These are phyloP conservation scores for Neurospora sp. DNA, from an alignment of 495 filamentous ascomycete genomes.

Conservation along the genomic window DNA sequence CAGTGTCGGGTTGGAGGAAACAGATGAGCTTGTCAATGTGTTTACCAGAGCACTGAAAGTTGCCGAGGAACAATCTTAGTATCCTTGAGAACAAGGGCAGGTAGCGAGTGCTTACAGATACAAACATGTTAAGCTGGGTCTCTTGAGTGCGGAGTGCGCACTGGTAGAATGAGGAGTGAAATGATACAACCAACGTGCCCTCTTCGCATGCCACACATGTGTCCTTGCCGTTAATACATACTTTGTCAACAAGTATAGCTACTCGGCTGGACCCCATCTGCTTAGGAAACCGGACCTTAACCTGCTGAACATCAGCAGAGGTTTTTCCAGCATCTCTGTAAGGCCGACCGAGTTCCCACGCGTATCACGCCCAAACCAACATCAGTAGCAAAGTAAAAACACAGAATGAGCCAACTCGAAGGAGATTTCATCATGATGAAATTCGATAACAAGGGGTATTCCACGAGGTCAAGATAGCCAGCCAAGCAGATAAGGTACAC, in stretches of 20 bases:
- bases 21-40: constrained; percentile 43
- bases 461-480: background rate
- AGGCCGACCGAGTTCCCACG: background rate
- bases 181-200: background rate
- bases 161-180: background rate
- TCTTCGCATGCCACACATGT: background rate
- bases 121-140: background rate
- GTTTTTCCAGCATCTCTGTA: background rate
- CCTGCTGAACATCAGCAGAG: background rate
- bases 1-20: constrained; percentile 84
- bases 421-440: background rate
- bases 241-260: background rate
- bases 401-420: background rate
- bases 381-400: background rate
- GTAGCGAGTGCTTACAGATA: background rate
- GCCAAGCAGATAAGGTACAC: background rate
- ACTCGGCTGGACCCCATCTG: background rate
- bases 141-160: background rate
- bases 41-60: constrained; percentile 41
- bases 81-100: background rate
- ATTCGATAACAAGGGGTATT: background rate
- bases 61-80: constrained; percentile 21
- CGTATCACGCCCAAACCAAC: background rate
- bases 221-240: background rate
- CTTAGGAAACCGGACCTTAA: background rate